Evolutionary conservation across 202 grass and related monocot genomes (phyloP), one percentile per base, ranked within the genome.

Genomic region (Setaria italica): DNA sequence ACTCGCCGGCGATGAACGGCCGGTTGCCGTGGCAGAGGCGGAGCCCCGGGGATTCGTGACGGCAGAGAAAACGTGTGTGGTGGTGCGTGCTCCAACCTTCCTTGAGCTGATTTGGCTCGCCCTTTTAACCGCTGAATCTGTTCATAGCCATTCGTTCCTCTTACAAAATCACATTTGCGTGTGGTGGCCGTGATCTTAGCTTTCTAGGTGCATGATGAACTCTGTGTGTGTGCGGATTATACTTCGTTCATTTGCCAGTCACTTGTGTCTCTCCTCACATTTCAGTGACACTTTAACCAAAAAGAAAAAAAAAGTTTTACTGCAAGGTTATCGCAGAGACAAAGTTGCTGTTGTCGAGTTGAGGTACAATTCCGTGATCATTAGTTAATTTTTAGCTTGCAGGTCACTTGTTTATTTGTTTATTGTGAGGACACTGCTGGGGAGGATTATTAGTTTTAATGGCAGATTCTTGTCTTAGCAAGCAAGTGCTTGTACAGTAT

Each of bases 11-110:
- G 74, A 74, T 87, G 57, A 83, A 68, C 84, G 86, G 85, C 82
- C 67, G 89, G 82, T 5, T 90, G 90, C 88, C 76, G 73, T 95
- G 85, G 88, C 77, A 82, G 16, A 90, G 85, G 82, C 84, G 82
- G 42, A 90, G 93, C 48, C 67, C 72, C 0, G 90, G 88, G 73
- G 93, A 87, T 59, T 88, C 87, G 47, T 95, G 88, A 94, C 78
- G 81, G 39, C 35, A 34, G 17, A 49, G 10, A 64, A 62, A 51
- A 20, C 46, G 76, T 73, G 67, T 41, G 62, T 65, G 35, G 59
- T 37, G 82, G 64, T 62, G 71, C 13, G 73, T 53, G 53, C 17
- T 41, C 79, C 79, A 13, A n/a, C 51, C 32, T 87, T 82, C 42
- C 12, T 19, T 78, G 56, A 84, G 65, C 86, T 30, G 82, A 73